These are phyloP conservation scores for Isatis tinctoria DNA, from an alignment of 345 rosid genomes.

Conservation along the genomic window DNA sequence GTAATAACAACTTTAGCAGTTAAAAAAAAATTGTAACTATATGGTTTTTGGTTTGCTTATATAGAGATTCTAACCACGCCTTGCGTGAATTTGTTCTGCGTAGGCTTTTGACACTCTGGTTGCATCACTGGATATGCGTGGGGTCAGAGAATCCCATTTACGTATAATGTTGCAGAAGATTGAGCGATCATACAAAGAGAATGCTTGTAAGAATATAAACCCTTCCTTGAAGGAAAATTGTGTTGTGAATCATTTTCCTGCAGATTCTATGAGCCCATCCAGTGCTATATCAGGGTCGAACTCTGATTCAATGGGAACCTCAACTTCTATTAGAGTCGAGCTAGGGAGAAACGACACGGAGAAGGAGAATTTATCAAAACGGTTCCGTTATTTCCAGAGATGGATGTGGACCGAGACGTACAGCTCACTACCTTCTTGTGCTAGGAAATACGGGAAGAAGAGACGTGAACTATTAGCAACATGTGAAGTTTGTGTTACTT, in stretches of 20 bases:
- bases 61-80: constrained; percentile 1
- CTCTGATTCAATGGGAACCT: constrained; percentile 43
- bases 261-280: constrained; percentile 49
- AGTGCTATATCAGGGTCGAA: constrained; percentile 57
- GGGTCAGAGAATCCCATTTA: constrained; percentile 93
- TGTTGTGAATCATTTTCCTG: constrained; percentile 36
- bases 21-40: not conserved
- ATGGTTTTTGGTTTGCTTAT: not conserved
- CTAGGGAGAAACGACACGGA: constrained; percentile 66
- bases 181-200: constrained; percentile 72
- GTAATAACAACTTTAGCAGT: constrained; percentile 31
- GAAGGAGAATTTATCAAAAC: constrained; percentile 55
- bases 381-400: constrained; percentile 72
- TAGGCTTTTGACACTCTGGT: constrained; percentile 88
- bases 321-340: constrained; percentile 66
- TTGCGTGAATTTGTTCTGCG: constrained; percentile 9
- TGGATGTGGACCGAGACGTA: constrained; percentile 82
- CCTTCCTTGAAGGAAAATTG: constrained; percentile 31
- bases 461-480: constrained; percentile 55
- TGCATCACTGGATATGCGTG: constrained; percentile 81
- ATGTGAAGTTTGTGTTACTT: constrained; percentile 59
- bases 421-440: constrained; percentile 41
- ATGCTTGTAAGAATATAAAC: constrained; percentile 37
- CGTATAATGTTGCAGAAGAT: constrained; percentile 83
- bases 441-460: constrained; percentile 57